These are phyloP conservation scores for Dianthus caryophyllus DNA, from an alignment of 148 eudicot genomes.

Conservation along the genomic window DNA sequence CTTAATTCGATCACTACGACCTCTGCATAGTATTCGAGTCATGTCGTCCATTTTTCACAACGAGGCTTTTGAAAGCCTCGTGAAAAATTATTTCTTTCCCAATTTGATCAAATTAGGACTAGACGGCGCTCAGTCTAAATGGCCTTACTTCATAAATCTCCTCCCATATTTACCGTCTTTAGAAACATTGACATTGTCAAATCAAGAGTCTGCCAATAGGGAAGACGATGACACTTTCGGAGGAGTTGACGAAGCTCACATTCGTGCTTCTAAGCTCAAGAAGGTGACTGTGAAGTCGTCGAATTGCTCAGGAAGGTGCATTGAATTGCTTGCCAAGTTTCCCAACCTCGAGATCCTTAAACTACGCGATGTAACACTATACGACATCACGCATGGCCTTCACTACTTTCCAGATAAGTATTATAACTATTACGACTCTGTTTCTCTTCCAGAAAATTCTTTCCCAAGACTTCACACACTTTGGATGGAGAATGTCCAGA, in stretches of 20 bases:
- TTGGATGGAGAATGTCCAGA: not conserved
- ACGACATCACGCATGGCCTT: too few species aligned
- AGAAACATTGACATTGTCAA: not conserved
- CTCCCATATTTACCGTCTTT: not conserved
- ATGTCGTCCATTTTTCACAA: constrained; percentile 14
- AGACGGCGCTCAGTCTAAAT: not conserved
- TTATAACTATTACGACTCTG: not conserved
- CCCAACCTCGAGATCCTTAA: constrained; percentile 21
- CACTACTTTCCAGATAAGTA: too few species aligned
- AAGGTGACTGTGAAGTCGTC: constrained; percentile 18
- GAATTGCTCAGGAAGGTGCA: not conserved
- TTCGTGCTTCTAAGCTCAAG: constrained; percentile 10
- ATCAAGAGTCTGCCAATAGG: not conserved
- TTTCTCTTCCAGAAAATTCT: not conserved
- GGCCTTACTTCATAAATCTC: not conserved
- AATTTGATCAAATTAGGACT: constrained; percentile 1
- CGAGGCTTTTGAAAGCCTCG: not conserved
- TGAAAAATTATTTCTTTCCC: not conserved
- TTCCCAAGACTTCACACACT: constrained; percentile 19
- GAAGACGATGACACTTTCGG: not conserved
- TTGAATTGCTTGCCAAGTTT: constrained; percentile 14
- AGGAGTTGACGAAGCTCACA: not conserved
- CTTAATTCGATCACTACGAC: not conserved
- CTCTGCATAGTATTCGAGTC: not conserved
- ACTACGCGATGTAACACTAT: not conserved